A percentile compares a stretch with the other conserved stretches of the same genome.
Evolutionary conservation across 495 filamentous ascomycete species (phyloP).

Genomic region (Gamarada debralockiae): DNA sequence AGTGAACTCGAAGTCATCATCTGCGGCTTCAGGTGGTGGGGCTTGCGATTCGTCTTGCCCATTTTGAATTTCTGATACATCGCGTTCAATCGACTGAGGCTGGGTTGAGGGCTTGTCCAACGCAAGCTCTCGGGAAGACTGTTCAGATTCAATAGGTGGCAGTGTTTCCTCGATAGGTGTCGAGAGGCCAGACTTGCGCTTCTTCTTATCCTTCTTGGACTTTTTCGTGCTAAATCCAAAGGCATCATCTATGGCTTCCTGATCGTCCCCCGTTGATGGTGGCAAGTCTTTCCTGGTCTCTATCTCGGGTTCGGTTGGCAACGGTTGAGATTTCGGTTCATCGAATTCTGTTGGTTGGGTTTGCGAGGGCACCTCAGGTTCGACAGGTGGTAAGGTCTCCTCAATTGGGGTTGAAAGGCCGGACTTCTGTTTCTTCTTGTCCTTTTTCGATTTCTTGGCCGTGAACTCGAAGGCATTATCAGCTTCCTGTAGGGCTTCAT

Average conservation of each 20-base stretch:
- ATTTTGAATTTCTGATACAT: not conserved
- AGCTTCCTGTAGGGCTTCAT: conserved; percentile 27
- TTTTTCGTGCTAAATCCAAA: conserved; percentile 15
- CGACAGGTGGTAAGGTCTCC: not conserved
- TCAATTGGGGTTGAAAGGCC: conserved; percentile 10
- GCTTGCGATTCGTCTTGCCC: conserved; percentile 1
- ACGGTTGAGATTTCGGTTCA: not conserved
- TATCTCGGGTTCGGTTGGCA: conserved; percentile 11
- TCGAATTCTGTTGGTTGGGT: not conserved
- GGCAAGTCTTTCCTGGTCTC: too few species aligned
- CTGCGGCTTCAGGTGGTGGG: not conserved
- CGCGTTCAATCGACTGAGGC: not conserved
- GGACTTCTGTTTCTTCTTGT: conserved; percentile 22
- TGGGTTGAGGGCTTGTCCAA: not conserved
- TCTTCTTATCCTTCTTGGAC: conserved; percentile 28
- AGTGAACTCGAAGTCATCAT: conserved; percentile 17
- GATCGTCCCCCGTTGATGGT: too few species aligned
- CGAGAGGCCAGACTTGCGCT: conserved; percentile 12
- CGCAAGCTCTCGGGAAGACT: not conserved
- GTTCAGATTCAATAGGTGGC: not conserved
- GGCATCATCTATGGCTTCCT: conserved; percentile 12
- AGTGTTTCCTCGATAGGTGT: conserved; percentile 1
- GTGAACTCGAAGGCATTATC: not conserved
- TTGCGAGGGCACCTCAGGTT: not conserved
- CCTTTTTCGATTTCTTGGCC: conserved; percentile 23